Conservation (phyloP, 2,329 filamentous ascomycete genomes). For the Hypoxylon sp. region DNA sequence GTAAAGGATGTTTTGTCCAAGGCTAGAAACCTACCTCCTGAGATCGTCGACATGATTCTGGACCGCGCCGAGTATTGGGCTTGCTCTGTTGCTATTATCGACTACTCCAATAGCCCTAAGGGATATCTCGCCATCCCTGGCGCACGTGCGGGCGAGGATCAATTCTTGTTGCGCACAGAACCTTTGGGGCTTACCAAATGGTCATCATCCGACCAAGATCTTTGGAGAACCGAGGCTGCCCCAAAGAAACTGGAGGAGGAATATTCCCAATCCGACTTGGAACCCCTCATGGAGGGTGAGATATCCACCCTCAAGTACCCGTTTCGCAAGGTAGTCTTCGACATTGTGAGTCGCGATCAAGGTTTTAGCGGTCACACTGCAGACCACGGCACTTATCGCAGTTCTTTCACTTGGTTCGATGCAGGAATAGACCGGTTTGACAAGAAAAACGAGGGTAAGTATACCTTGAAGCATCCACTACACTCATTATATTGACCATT, state of each 20-base stretch:
- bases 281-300: constrained; percentile 52
- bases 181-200: constrained; percentile 52
- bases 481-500: constrained; percentile 17
- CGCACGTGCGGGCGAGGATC: constrained; percentile 44
- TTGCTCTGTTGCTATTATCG: constrained; percentile 52
- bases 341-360: constrained; percentile 65
- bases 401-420: constrained; percentile 71
- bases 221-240: constrained; percentile 37
- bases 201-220: constrained; percentile 37
- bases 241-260: constrained; percentile 42
- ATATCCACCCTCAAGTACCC: constrained; percentile 56
- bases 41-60: constrained; percentile 64
- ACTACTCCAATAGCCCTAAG: constrained; percentile 35
- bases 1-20: constrained; percentile 59
- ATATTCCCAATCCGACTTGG: constrained; percentile 46
- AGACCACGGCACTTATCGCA: constrained; percentile 52
- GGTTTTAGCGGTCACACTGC: constrained; percentile 57
- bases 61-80: constrained; percentile 72
- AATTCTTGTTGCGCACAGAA: constrained; percentile 53
- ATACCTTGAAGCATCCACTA: neutral
- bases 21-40: constrained; percentile 57
- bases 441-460: constrained; percentile 44
- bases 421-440: constrained; percentile 66
- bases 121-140: constrained; percentile 31
- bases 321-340: constrained; percentile 69